These are phyloP conservation scores for Plasmodium adleri DNA, from an alignment of 169 alveolate genomes.

Conservation along the genomic window DNA sequence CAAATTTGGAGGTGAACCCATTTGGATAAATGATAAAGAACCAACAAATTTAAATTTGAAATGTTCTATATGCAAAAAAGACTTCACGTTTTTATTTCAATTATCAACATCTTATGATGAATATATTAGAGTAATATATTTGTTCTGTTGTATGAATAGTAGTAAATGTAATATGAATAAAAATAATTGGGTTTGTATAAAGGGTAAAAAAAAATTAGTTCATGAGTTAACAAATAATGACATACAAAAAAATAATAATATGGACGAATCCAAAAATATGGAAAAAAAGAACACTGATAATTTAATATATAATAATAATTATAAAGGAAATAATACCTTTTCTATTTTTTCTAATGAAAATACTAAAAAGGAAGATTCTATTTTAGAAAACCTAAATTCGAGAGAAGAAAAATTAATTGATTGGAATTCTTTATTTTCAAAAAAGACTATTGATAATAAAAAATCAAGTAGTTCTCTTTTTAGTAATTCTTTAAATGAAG, in stretches of 20 bases:
- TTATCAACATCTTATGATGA: slow-evolving; percentile 62
- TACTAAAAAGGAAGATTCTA: slow-evolving; percentile 42
- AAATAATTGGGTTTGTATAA: slow-evolving; percentile 69
- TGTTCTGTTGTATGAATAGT: slow-evolving; percentile 62
- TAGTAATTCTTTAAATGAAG: slow-evolving; percentile 40
- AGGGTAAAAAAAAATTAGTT: slow-evolving; percentile 43
- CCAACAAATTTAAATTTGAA: slow-evolving; percentile 38
- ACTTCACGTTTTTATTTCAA: slow-evolving; percentile 63
- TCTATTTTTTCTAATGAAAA: slow-evolving; percentile 20
- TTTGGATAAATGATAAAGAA: slow-evolving; percentile 57
- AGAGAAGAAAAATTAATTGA: slow-evolving; percentile 68
- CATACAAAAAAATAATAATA: neutral
- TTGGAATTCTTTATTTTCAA: slow-evolving; percentile 75
- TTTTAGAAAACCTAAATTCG: slow-evolving; percentile 16
- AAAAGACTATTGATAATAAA: slow-evolving; percentile 6
- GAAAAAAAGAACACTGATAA: neutral
- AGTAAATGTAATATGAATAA: slow-evolving; percentile 61
- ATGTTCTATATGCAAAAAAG: slow-evolving; percentile 50
- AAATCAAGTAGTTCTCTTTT: slow-evolving; percentile 11
- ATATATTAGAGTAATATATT: slow-evolving; percentile 62
- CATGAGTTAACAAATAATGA: slow-evolving; percentile 5
- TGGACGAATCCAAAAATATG: neutral
- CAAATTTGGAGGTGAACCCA: slow-evolving; percentile 70
- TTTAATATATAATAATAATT: neutral
- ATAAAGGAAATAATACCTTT: slow-evolving; percentile 4